phyloP scores from a whole-genome alignment of 768 basidiomycete genomes.

The Russula sp. region DNA sequence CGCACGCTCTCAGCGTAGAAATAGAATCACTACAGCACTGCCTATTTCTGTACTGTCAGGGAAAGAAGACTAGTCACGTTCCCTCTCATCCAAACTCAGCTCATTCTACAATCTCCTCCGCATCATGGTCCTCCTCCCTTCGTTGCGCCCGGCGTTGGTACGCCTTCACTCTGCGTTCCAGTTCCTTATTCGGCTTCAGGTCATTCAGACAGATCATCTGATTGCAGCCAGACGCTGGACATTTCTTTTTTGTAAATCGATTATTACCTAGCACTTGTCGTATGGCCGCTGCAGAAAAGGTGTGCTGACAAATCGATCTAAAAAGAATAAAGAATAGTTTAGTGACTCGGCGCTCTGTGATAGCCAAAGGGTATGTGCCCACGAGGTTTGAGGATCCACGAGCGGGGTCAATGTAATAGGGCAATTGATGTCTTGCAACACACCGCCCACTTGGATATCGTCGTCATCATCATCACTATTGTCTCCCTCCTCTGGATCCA shows the following conservation, averaged over 20 bases:
- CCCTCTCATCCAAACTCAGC: not conserved
- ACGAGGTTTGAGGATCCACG: slow-evolving; percentile 82
- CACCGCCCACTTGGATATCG: slow-evolving; percentile 84
- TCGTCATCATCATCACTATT: slow-evolving; percentile 81
- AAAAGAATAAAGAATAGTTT: slow-evolving; percentile 8
- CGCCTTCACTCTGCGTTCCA: slow-evolving; percentile 62
- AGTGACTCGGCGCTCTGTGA: slow-evolving; percentile 13
- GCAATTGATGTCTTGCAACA: slow-evolving; percentile 79
- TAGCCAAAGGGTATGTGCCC: slow-evolving; percentile 34
- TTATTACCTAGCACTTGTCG: slow-evolving; percentile 52
- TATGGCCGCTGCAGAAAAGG: slow-evolving; percentile 75
- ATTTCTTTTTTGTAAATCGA: slow-evolving; percentile 41
- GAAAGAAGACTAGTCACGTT: not conserved
- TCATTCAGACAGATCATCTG: slow-evolving; percentile 51
- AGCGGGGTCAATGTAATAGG: slow-evolving; percentile 70
- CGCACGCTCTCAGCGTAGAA: not conserved
- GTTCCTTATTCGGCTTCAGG: slow-evolving; percentile 52
- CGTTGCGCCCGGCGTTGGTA: slow-evolving; percentile 51
- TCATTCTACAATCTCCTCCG: slow-evolving; percentile 59
- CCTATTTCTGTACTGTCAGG: not conserved
- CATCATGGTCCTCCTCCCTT: slow-evolving; percentile 39
- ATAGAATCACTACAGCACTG: not conserved
- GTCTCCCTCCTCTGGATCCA: slow-evolving; percentile 70
- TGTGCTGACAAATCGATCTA: slow-evolving; percentile 74
- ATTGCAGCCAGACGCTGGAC: slow-evolving; percentile 73